Base-by-base conservation (phyloP, 495 filamentous ascomycete genomes). In the Xylaria intraflava region DNA sequence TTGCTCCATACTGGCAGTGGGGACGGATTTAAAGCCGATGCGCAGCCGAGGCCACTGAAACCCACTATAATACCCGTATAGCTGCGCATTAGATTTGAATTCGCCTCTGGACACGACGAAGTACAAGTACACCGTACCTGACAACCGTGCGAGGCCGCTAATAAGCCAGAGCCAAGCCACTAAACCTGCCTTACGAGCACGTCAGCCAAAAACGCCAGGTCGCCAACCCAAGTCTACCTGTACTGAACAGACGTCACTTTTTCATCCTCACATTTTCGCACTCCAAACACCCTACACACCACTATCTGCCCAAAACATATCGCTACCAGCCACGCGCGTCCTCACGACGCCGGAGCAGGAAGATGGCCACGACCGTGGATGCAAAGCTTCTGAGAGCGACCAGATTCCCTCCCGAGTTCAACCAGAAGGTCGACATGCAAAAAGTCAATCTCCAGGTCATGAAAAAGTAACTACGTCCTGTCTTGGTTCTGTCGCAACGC, bases 391-490 rank as follows among this genome's bases (percentile, higher is more conserved):
- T 95, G 40, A 86, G 85, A 78, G 78, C 82, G 69, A 96, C 89
- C 49, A 96, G 95, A 66, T 96, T 96, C 61, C 93, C 93, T 42
- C 80, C 84, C 8, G 93, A 97, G 68, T 97, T 96, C 70, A 92
- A 78, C 63, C 81, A 86, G 67, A 96, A 95, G 77, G 94, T 99
- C 36, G 91, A 99, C 73, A 94, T 93, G 85, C 80, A 81, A 53
- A 99, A 97, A 73, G 89, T 97, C 65, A 96, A 96, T 61, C 75
- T 95, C 20, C 90, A 94, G 69, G 89, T 97, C 51, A 92, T 97
- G 83, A 96, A 96, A 78, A 94, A 90, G 89, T 95, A 65, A 59
- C 80, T 67, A 40, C 29, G 39, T 47, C 5, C 45, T 22, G 20
- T 33, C 24, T n/a, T 30, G 42, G 16, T 8, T 16, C 23, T 41